Conservation (phyloP, 495 filamentous ascomycete species). For the Platismatia glauca region DNA sequence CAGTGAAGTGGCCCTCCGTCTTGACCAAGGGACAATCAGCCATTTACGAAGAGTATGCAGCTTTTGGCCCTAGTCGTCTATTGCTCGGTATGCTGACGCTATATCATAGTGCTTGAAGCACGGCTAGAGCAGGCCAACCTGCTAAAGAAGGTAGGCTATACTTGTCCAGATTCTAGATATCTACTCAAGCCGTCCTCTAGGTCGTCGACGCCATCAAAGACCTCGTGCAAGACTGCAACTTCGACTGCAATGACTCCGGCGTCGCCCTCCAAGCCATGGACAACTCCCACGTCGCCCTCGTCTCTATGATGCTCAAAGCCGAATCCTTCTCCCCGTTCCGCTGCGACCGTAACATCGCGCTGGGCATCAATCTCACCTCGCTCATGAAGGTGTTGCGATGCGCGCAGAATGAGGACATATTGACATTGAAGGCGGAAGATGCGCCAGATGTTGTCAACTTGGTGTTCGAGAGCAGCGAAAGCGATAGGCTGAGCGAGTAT, state of each 20-base stretch:
- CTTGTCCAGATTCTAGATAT: not conserved
- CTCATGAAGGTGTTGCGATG: constrained; percentile 95
- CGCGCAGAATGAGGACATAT: constrained; percentile 87
- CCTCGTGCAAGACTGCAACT: constrained; percentile 99
- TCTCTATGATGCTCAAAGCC: constrained; percentile 95
- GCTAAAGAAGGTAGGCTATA: constrained; percentile 76
- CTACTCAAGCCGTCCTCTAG: constrained; percentile 28
- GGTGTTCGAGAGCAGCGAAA: constrained; percentile 85
- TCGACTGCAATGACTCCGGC: constrained; percentile 99
- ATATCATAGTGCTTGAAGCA: constrained; percentile 80
- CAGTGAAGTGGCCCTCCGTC: not conserved
- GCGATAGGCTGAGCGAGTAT: constrained; percentile 90
- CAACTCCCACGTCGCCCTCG: constrained; percentile 97
- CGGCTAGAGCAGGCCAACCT: constrained; percentile 87
- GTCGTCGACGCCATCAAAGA: constrained; percentile 99
- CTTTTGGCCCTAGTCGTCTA: not conserved
- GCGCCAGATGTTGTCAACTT: constrained; percentile 91
- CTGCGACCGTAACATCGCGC: constrained; percentile 96
- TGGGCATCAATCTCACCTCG: constrained; percentile 92
- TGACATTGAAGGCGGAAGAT: constrained; percentile 96
- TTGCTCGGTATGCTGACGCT: not conserved
- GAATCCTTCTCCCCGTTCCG: constrained; percentile 95
- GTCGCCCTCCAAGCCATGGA: constrained; percentile 99
- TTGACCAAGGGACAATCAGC: not conserved
- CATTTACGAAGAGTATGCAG: constrained; percentile 3